Conservation (phyloP, 2,329 filamentous ascomycete genomes). For the Colletotrichum gigasporum region DNA sequence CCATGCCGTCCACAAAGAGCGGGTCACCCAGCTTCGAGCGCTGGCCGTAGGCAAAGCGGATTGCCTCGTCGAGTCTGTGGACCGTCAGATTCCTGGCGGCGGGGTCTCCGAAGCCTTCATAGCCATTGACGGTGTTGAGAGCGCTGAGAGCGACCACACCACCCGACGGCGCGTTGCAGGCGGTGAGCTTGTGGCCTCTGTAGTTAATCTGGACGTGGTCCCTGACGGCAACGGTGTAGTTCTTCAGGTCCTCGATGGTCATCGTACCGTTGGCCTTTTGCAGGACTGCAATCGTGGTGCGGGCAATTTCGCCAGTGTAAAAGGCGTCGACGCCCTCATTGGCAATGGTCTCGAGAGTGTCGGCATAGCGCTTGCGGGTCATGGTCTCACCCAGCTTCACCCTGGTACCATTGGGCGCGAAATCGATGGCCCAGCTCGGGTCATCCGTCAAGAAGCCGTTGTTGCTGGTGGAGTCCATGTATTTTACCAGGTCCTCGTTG, state of each 20-base stretch:
- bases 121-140: constrained; percentile 80
- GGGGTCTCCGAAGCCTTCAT: constrained; percentile 68
- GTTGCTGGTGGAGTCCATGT: constrained; percentile 65
- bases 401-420: constrained; percentile 78
- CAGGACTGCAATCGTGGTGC: constrained; percentile 74
- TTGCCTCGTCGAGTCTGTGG: constrained; percentile 84
- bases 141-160: constrained; percentile 77
- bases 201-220: constrained; percentile 70
- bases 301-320: constrained; percentile 74
- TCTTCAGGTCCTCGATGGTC: constrained; percentile 75
- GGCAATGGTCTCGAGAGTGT: constrained; percentile 77
- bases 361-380: constrained; percentile 77
- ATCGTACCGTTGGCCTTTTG: constrained; percentile 76
- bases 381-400: constrained; percentile 77
- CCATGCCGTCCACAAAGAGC: constrained; percentile 68
- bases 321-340: constrained; percentile 72
- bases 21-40: constrained; percentile 82
- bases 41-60: constrained; percentile 83
- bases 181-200: constrained; percentile 74
- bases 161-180: constrained; percentile 75
- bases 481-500: constrained; percentile 74
- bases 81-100: constrained; percentile 68
- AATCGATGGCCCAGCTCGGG: constrained; percentile 83
- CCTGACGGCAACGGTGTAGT: constrained; percentile 75
- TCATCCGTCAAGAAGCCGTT: constrained; percentile 74